Evolutionary conservation across 2,329 filamentous ascomycete species (phyloP), one percentile per base, ranked within the genome.

Genomic region (Pseudogymnoascus sp.): DNA sequence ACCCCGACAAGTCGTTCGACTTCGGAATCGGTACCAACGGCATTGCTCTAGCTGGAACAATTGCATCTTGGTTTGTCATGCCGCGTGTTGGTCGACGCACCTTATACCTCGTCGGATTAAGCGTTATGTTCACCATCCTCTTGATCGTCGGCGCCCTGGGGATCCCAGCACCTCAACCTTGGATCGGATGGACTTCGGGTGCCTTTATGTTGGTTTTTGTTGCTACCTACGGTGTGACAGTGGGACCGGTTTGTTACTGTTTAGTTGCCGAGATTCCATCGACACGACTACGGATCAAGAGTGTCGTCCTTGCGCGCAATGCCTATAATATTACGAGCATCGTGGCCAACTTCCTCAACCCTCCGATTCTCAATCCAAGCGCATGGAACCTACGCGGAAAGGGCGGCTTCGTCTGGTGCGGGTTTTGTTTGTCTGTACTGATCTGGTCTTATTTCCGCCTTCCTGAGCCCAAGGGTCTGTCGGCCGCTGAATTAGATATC

Each of bases 61-160:
- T 47, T 66, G 36, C 61, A 18, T 64, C 59, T 65, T 75, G 60
- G 74, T 73, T 59, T 69, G 71, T 39, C 66, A 84, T 83, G 7
- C 68, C 83, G 20, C 89, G 89, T 2, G 75, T 92, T 58, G 91
- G 91, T 57, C 88, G 91, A 58, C 84, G 74, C 6, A 71, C 68
- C 3, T 63, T 76, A 8, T 74, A 73, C 59, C 63, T 75, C 7
- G 59, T 25, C 20, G 69, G 69, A 6, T 64, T 70, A 36, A 47
- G 58, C 9, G 64, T 61, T 5, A 47, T 64, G 5, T 63, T 61
- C 3, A 43, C 37, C 9, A 28, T 64, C 3, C 59, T 66, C 5
- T 12, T 67, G 11, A 58, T 68, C 3, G 64, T 66, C 28, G 64
- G 66, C 15, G 62, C 64, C 12, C 60, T 62, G 70, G 68, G 66